Evolutionary conservation across 2,329 filamentous ascomycete species (phyloP), one percentile per base, ranked within the genome.

Genomic region (Diaporthe eres): DNA sequence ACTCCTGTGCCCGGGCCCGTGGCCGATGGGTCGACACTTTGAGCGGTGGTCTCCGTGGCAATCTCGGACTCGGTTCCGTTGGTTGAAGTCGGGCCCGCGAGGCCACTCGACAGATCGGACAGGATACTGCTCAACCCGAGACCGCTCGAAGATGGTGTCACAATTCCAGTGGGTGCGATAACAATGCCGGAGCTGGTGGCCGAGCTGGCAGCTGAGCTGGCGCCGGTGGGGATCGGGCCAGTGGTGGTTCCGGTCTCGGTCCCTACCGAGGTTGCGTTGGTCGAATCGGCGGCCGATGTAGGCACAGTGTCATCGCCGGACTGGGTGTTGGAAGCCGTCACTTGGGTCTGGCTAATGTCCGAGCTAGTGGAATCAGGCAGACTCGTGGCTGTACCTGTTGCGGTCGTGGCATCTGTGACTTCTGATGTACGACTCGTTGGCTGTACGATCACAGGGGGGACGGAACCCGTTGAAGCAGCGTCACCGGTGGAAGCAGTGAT

Each of bases 81-180:
- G 9, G 75, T 65, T 37, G 78, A 75, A 22, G 74, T 44, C n/a
- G 74, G 61, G 19, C 31, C 44, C 53, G 17, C 47, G n/a, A 78
- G 55, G 49, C 72, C 57, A 13, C 63, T 76, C 7, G 76, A 53
- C 15, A 79, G 49, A 8, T 75, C 73, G 55, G 80, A 81, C 44
- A 63, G 37, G 39, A 79, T 58, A 42, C 77, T 78, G 76, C 78
- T 79, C 22, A 81, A 61, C 22, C 71, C 39, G 70, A 42, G 70
- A 37, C 70, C 67, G 19, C n/a, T 44, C 22, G 77, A 57, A 12
- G 74, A 61, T 25, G 75, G 71, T 44, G 81, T 82, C 28, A 83
- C 82, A 34, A 82, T 79, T 37, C 82, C 83, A 10, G 81, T 84
- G 28, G 82, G 82, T 15, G 80, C 82, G 17, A 83, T 72, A 7